Percentiles rank a stretch among this genome's conserved stretches.
phyloP scores from a whole-genome alignment of 1,139 yeast genomes.

The Lodderomyces orthopsilosis region DNA sequence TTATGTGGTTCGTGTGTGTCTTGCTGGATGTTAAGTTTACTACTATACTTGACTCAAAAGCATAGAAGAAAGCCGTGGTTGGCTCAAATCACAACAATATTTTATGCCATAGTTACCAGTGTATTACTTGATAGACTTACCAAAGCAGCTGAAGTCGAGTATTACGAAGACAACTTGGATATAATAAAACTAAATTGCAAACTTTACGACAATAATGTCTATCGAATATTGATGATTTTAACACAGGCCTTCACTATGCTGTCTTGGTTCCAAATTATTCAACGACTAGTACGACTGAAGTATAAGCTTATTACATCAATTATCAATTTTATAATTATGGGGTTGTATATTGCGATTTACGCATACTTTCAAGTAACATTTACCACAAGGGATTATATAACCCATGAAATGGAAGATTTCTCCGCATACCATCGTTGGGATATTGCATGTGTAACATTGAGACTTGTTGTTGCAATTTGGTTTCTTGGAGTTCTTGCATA shows the following conservation, averaged over 20 bases:
- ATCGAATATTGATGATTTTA: conserved; percentile 28
- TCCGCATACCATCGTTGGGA: conserved; percentile 19
- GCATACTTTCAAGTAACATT: conserved; percentile 17
- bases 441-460: conserved; percentile 22
- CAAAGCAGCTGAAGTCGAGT: conserved; percentile 30
- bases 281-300: conserved; percentile 21
- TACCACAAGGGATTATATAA: conserved; percentile 10
- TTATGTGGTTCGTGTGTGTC: conserved; percentile 44
- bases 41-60: conserved; percentile 44
- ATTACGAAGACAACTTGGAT: conserved; percentile 36
- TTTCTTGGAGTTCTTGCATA: conserved; percentile 25
- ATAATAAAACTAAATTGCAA: conserved; percentile 30
- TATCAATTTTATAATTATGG: conserved; percentile 20
- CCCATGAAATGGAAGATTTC: background rate
- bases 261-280: conserved; percentile 41
- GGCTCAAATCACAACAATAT: conserved; percentile 44
- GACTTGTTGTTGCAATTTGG: conserved; percentile 27
- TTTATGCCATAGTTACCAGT: conserved; percentile 44
- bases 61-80: conserved; percentile 47
- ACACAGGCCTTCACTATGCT: conserved; percentile 34
- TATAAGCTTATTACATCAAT: conserved; percentile 20
- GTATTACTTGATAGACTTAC: conserved; percentile 40
- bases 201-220: conserved; percentile 28
- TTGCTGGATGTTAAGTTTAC: conserved; percentile 53
- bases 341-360: conserved; percentile 20